phyloP scores from a whole-genome alignment of 139 green algal genomes.

The Coelastrella sp. region DNA sequence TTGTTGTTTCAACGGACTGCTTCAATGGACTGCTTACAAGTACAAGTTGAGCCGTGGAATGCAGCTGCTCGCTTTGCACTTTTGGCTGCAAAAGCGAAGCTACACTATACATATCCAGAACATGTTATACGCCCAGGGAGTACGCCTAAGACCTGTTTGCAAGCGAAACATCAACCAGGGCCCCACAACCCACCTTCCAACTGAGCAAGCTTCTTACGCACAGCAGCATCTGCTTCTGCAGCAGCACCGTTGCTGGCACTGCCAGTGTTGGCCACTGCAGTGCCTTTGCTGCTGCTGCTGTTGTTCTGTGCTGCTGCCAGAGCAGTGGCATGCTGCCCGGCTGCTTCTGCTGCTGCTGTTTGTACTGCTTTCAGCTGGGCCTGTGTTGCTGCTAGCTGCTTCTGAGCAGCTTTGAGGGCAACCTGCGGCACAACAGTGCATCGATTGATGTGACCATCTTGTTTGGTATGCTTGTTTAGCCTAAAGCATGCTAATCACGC shows the following conservation, averaged over 20 bases:
- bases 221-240: not conserved
- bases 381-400: slow-evolving; percentile 40
- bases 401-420: slow-evolving; percentile 27
- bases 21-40: too few relatives aligned
- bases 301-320: not conserved
- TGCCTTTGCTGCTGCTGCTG: not conserved
- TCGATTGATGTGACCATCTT: not conserved
- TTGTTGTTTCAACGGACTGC: too few relatives aligned
- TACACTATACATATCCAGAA: too few relatives aligned
- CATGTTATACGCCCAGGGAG: too few relatives aligned
- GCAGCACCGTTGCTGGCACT: not conserved
- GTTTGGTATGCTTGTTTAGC: not conserved
- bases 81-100: too few relatives aligned
- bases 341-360: slow-evolving; percentile 25
- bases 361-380: slow-evolving; percentile 13
- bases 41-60: too few relatives aligned
- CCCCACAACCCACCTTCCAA: too few relatives aligned
- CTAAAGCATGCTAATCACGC: not conserved
- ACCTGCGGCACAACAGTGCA: slow-evolving; percentile 6
- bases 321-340: not conserved
- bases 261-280: not conserved
- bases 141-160: too few relatives aligned
- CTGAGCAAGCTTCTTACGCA: slow-evolving; percentile 10
- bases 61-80: too few relatives aligned
- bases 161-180: too few relatives aligned